Evolutionary conservation across 352 stramenopile genomes (phyloP).

Genomic region (Phytophthora fragariaefolia): DNA sequence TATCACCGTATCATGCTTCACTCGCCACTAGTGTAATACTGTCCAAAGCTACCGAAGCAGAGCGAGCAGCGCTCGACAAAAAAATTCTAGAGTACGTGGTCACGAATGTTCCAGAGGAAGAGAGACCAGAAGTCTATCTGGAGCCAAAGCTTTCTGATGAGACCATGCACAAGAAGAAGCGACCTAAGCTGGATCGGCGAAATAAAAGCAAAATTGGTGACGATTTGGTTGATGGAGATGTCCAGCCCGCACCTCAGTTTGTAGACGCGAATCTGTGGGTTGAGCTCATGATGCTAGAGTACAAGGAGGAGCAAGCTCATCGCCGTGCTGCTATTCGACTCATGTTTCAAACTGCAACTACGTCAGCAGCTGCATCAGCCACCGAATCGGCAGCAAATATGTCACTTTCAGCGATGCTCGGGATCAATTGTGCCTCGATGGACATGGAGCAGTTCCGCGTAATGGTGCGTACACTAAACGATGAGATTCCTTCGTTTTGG

Average conservation of each 20-base stretch:
- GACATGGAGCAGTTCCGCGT: slow-evolving; percentile 92
- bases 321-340: slow-evolving; percentile 88
- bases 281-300: slow-evolving; percentile 91
- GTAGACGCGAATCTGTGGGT: slow-evolving; percentile 84
- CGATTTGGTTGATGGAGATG: slow-evolving; percentile 3
- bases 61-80: slow-evolving; percentile 61
- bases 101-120: slow-evolving; percentile 64
- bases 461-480: slow-evolving; percentile 87
- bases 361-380: slow-evolving; percentile 30
- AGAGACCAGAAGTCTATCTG: slow-evolving; percentile 57
- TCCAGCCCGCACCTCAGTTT: slow-evolving; percentile 42
- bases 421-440: slow-evolving; percentile 60
- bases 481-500: slow-evolving; percentile 71
- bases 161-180: slow-evolving; percentile 8
- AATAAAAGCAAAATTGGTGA: slow-evolving; percentile 19
- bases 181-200: slow-evolving; percentile 16
- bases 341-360: slow-evolving; percentile 92
- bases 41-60: slow-evolving; percentile 68
- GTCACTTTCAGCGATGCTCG: slow-evolving; percentile 30
- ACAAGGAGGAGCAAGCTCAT: slow-evolving; percentile 93
- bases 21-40: slow-evolving; percentile 78
- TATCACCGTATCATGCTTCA: slow-evolving; percentile 77
- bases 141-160: slow-evolving; percentile 23
- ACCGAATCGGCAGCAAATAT: slow-evolving; percentile 26
- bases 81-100: slow-evolving; percentile 75